Conservation (phyloP, 441 rosid genomes). For the Isatis lusitanica region DNA sequence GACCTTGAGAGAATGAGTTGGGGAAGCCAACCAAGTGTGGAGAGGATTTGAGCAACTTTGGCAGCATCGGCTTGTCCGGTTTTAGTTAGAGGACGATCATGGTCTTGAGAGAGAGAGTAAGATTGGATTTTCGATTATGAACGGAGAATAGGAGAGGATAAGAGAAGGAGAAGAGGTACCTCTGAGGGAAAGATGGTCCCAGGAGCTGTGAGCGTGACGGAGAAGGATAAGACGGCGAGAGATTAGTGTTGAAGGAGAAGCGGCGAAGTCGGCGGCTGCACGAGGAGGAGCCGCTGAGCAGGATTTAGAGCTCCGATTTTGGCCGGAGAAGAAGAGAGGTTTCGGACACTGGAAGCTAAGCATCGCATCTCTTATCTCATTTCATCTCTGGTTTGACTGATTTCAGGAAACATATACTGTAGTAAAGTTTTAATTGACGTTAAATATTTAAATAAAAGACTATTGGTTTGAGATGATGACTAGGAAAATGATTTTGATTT, state of each 20-base stretch:
- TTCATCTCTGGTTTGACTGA: not conserved
- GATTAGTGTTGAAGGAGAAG: slow-evolving; percentile 34
- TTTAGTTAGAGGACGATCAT: slow-evolving; percentile 84
- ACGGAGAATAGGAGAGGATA: not conserved
- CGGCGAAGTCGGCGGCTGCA: slow-evolving; percentile 8
- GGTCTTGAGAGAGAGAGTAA: slow-evolving; percentile 46
- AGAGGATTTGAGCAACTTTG: slow-evolving; percentile 63
- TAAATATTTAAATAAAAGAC: not conserved
- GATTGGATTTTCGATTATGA: not conserved
- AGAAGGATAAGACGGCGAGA: slow-evolving; percentile 88
- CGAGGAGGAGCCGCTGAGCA: slow-evolving; percentile 16
- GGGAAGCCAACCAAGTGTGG: slow-evolving; percentile 80
- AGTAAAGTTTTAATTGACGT: not conserved
- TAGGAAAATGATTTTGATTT: not conserved
- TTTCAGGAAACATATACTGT: not conserved
- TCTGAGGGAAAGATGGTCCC: slow-evolving; percentile 65
- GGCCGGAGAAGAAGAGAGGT: slow-evolving; percentile 27
- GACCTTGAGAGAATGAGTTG: slow-evolving; percentile 79
- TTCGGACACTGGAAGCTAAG: slow-evolving; percentile 23
- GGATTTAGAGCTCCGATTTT: slow-evolving; percentile 4
- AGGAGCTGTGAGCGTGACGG: slow-evolving; percentile 93
- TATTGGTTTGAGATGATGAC: not conserved
- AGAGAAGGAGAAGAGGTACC: slow-evolving; percentile 41
- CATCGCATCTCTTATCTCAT: slow-evolving; percentile 27
- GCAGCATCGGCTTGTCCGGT: slow-evolving; percentile 68